Base-by-base conservation (phyloP, 1,139 yeast genomes). In the Pichia kudriavzevii region DNA sequence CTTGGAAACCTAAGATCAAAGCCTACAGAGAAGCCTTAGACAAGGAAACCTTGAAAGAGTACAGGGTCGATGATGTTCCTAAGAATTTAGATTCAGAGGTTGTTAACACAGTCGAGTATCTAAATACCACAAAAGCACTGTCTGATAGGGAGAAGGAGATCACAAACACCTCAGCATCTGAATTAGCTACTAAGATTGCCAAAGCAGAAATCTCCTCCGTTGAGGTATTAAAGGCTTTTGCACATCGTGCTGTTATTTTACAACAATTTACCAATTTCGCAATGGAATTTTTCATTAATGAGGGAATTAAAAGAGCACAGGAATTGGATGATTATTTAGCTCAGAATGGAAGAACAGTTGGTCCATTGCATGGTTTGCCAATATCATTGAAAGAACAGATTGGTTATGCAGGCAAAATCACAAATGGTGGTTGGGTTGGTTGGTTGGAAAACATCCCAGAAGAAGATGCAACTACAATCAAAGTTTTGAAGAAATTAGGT, bases 361-460 rank as follows among this genome's bases (percentile, higher is more conserved):
- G 94, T 29, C 85, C 87, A 7, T 63, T 81, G 40, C 93, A 81
- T 48, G 93, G 93, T 13, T 61, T 81, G 26, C 93, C 93, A n/a
- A 59, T 81, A 25, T 79, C 91, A 2, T 60, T 82, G 41, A 81
- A 81, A 50, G 93, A 81, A 55, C 88, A 80, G 48, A 70, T 77
- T 60, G 67, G 70, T 42, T 74, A 64, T 50, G 66, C 62, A 36
- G 79, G 74, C 16, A 73, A 62, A 46, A 62, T 69, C 47, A 72
- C 83, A 22, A 76, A 75, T 49, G 83, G 76, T 31, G 72, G 79
- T 13, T 78, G 72, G 60, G 85, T 77, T 18, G 66, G 73, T 2
- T 53, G 62, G 52, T 56, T 79, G 28, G 72, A 66, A 34, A 64
- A 72, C 49, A 55, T 75, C 23, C 63, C 78, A 26, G 49, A 55